Base-by-base conservation (phyloP, 345 rosid genomes). In the Syzygium aromaticum region DNA sequence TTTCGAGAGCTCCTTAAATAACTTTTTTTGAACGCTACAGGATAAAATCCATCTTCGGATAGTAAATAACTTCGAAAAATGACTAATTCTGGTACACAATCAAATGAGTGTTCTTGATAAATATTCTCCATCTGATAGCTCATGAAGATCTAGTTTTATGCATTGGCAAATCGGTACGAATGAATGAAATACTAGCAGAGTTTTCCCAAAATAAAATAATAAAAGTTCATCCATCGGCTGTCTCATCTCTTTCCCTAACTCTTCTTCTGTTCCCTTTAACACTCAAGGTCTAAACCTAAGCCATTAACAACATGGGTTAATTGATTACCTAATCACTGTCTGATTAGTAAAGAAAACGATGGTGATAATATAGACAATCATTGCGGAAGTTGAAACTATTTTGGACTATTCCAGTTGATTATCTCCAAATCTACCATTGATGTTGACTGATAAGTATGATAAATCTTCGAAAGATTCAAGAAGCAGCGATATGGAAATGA, bases 21-120 rank as follows among this genome's bases (percentile, higher is more conserved):
- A 15, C 40, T 64, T 64, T 10, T 64, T 64, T 14, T 14, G 5
- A 0, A 64, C 10, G 15, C 21, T 0, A 0, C 17, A 3, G 28
- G 8, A 3, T 63, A 2, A 63, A 28, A 28, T 63, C 15, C 21
- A 28, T 28, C 1, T 63, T 28, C 40, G 2, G 1, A 2, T 63
- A 19, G 38, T 9, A 14, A 63, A 1, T 63, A 14, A 0, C 19
- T 7, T 0, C 0, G 77, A 30, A 63, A 28, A 63, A 63, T n/a
- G 77, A 63, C 0, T 13, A 63, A 63, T 63, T 2, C 77, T n/a
- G 28, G 0, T 5, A 0, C 7, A 0, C 15, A 30, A n/a, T 1
- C 6, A 63, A 63, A 63, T 0, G 0, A 0, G 77, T 1, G 11
- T 14, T 63, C 21, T 0, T 63, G 38, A 63, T 63, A 63, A 7